These are phyloP conservation scores for Ceratocystis ficicola DNA, from an alignment of 2,329 filamentous ascomycete species.

Conservation along the genomic window DNA sequence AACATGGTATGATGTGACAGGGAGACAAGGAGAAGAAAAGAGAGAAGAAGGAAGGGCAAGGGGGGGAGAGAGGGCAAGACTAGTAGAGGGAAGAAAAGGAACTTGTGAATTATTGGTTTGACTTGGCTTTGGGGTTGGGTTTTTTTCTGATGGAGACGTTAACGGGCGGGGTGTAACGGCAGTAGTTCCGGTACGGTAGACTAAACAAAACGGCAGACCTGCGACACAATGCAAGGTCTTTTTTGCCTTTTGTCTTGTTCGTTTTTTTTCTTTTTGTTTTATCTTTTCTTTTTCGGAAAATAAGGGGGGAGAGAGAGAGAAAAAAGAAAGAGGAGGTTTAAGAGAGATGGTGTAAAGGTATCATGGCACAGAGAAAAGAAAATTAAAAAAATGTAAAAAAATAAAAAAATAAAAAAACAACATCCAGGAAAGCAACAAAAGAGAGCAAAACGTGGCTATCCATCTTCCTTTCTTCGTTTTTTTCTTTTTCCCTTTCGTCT, in stretches of 20 bases:
- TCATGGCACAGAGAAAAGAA: background rate
- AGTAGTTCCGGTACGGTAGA: background rate
- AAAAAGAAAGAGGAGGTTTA: background rate
- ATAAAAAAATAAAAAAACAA: background rate
- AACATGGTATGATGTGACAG: too few species aligned
- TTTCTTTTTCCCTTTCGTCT: background rate
- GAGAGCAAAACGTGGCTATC: background rate
- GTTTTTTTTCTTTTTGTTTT: background rate
- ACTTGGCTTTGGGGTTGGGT: too few species aligned
- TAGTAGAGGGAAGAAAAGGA: background rate
- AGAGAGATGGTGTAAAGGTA: background rate
- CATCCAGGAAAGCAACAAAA: too few species aligned
- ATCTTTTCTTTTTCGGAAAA: background rate
- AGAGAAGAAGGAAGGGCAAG: background rate
- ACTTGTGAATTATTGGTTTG: too few species aligned
- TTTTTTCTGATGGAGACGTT: background rate
- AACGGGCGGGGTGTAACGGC: constrained; percentile 1
- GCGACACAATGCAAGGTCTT: constrained; percentile 8
- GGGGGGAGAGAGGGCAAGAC: background rate
- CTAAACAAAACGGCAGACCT: background rate
- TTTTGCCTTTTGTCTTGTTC: background rate
- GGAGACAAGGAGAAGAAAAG: background rate
- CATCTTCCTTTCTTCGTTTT: background rate
- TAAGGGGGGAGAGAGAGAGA: too few species aligned
- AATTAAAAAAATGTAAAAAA: background rate